Evolutionary conservation across 345 rosid species (phyloP), one percentile per base, ranked within the genome.

Genomic region (Firmiana major): DNA sequence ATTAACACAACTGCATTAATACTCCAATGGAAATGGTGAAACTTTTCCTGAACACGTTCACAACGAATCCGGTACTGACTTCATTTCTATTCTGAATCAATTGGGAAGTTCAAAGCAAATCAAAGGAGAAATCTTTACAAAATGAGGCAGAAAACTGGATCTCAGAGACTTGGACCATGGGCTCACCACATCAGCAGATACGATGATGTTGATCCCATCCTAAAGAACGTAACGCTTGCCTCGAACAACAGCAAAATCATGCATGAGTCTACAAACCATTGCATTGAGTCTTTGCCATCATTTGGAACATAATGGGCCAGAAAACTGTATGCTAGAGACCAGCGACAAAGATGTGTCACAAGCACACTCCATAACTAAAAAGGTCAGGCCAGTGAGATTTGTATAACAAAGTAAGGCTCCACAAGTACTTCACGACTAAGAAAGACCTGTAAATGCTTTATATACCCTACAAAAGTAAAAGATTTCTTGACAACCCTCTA

Each of bases 101-200:
- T 78, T 53, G 45, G 13, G 45, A 31, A 74, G 59, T 71, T 69
- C 57, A 77, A 77, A 51, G 75, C 76, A 51, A 43, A 36, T 71
- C 69, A 79, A 74, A 67, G 11, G 45, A 62, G 46, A 77, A 72
- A 49, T 7, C 45, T 45, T 28, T 2, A 34, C 38, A 0, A 53
- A 26, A 45, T 7, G 38, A 40, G 73, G 79, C 66, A n/a, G 60
- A 54, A 80, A 77, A 62, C 63, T 70, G 77, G 75, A 82, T 54
- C 75, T 38, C 5, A 6, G 40, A 38, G 40, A 38, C 40, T 36
- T 53, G 24, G 24, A 40, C 31, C 75, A 75, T 1, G 15, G 49
- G 21, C 73, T 73, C 53, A 54, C 79, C 36, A 69, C 51, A 43
- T 24, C 63, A 74, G 79, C 57, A 34, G 74, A 60, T 11, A 48